Conservation (phyloP, 352 stramenopile species). For the Phytophthora litchii region DNA sequence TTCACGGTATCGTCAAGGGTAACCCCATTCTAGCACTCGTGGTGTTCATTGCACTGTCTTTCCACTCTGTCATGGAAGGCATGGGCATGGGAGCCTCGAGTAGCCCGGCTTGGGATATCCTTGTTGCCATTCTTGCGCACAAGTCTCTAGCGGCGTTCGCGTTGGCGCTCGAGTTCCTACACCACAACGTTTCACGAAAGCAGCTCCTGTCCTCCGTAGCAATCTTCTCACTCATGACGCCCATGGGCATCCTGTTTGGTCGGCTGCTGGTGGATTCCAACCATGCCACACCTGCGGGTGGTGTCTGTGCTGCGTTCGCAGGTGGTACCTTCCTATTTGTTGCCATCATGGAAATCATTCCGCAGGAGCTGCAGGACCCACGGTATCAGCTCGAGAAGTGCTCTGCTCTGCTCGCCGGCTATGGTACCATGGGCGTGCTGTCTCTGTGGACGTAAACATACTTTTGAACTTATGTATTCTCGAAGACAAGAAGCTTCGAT, state of each 20-base stretch:
- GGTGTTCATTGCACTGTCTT: conserved; percentile 81
- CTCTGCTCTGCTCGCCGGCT: conserved; percentile 59
- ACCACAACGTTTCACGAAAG: conserved; percentile 55
- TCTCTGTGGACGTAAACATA: conserved; percentile 70
- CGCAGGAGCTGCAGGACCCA: conserved; percentile 73
- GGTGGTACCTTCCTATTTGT: conserved; percentile 86
- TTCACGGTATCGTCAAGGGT: conserved; percentile 64
- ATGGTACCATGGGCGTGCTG: conserved; percentile 64
- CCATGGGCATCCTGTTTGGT: conserved; percentile 68
- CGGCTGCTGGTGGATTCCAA: conserved; percentile 52
- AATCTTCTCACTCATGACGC: conserved; percentile 81
- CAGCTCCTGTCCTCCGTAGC: conserved; percentile 51
- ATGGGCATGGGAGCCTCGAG: conserved; percentile 78
- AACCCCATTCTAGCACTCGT: conserved; percentile 73
- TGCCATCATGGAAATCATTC: conserved; percentile 82
- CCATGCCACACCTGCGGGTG: conserved; percentile 52
- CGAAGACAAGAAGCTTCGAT: conserved; percentile 29
- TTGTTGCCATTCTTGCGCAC: conserved; percentile 82
- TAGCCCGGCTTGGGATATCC: conserved; percentile 71
- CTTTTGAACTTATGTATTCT: conserved; percentile 35
- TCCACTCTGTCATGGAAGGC: conserved; percentile 88
- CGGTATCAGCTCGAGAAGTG: conserved; percentile 58
- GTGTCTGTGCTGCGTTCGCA: conserved; percentile 76
- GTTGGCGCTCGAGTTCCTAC: conserved; percentile 69
- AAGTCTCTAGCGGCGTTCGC: conserved; percentile 83